These are phyloP conservation scores for Mortierella claussenii DNA, from an alignment of 192 early-diverging fungal genomes.

Conservation along the genomic window DNA sequence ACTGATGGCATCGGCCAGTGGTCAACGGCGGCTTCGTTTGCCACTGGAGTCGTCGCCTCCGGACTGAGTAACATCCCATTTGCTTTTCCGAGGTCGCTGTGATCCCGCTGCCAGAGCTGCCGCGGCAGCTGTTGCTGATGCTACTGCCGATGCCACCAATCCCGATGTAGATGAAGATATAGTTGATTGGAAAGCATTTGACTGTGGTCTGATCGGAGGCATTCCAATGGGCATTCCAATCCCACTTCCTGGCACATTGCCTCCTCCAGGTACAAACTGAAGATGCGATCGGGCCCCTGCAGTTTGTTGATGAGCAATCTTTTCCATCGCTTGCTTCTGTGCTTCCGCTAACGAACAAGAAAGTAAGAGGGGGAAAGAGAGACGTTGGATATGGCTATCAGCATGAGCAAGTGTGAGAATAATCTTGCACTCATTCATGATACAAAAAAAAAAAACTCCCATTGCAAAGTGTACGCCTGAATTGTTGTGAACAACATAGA, in stretches of 20 bases:
- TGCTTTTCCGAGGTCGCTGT: conserved; percentile 42
- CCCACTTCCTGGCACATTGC: conserved; percentile 4
- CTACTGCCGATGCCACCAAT: conserved; percentile 5
- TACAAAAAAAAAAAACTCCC: too few relatives aligned
- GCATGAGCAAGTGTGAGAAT: too few relatives aligned
- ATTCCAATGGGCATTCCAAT: neutral
- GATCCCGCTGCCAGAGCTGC: neutral
- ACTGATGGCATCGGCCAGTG: too few relatives aligned
- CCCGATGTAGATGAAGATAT: too few relatives aligned
- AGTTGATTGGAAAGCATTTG: neutral
- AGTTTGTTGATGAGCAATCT: conserved; percentile 48
- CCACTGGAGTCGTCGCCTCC: conserved; percentile 11
- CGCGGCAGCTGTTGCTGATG: conserved; percentile 1
- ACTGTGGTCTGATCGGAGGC: neutral
- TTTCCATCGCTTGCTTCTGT: conserved; percentile 54
- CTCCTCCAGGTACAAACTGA: conserved; percentile 33
- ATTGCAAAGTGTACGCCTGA: too few relatives aligned
- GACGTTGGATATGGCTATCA: too few relatives aligned
- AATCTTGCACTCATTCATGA: too few relatives aligned
- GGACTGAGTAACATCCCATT: conserved; percentile 41
- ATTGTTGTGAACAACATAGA: too few relatives aligned
- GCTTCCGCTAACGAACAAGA: conserved; percentile 56
- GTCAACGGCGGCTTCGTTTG: conserved; percentile 31
- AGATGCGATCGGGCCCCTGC: conserved; percentile 18
- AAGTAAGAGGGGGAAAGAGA: too few relatives aligned